A percentile compares a stretch with the other conserved stretches of the same genome.
phyloP scores from a whole-genome alignment of 1,284 basidiomycete species.

The Mixia osmundae region DNA sequence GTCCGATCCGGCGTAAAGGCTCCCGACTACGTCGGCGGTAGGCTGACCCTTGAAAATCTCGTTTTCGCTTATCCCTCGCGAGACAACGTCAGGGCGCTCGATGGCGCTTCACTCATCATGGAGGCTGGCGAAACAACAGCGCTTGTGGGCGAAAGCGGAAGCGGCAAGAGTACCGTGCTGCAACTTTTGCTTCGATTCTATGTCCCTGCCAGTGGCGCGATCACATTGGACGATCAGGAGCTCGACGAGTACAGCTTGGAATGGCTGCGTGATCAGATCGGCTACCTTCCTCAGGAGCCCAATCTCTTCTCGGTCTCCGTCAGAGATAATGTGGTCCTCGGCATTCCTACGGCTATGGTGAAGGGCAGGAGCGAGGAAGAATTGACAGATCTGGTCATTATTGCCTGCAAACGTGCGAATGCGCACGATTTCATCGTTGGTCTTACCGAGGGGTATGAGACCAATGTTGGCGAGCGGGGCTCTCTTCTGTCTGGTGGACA shows the following conservation, averaged over 20 bases:
- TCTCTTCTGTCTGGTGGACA: constrained; percentile 84
- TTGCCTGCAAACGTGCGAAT: constrained; percentile 76
- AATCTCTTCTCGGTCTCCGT: constrained; percentile 62
- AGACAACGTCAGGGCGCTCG: constrained; percentile 59
- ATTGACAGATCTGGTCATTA: constrained; percentile 51
- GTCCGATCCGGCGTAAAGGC: constrained; percentile 54
- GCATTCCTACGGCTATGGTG: constrained; percentile 45
- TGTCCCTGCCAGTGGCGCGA: constrained; percentile 45
- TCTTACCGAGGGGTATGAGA: constrained; percentile 65
- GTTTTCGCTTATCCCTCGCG: constrained; percentile 81
- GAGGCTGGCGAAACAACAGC: constrained; percentile 22
- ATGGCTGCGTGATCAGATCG: constrained; percentile 76
- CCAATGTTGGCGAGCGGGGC: constrained; percentile 75
- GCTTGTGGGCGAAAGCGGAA: constrained; percentile 71
- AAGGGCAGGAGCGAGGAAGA: constrained; percentile 50
- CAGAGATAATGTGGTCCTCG: constrained; percentile 59
- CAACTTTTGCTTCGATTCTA: constrained; percentile 24
- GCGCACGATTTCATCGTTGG: constrained; percentile 71
- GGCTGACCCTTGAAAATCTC: constrained; percentile 36
- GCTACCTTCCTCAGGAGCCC: constrained; percentile 42
- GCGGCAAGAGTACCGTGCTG: constrained; percentile 46
- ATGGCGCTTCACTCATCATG: constrained; percentile 30
- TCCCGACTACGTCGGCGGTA: constrained; percentile 18
- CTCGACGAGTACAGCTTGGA: constrained; percentile 56
- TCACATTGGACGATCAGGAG: constrained; percentile 57